A percentile compares a stretch with the other conserved stretches of the same genome.
Evolutionary conservation across 2,329 filamentous ascomycete genomes (phyloP).

Genomic region (Aquanectria penicillioides): DNA sequence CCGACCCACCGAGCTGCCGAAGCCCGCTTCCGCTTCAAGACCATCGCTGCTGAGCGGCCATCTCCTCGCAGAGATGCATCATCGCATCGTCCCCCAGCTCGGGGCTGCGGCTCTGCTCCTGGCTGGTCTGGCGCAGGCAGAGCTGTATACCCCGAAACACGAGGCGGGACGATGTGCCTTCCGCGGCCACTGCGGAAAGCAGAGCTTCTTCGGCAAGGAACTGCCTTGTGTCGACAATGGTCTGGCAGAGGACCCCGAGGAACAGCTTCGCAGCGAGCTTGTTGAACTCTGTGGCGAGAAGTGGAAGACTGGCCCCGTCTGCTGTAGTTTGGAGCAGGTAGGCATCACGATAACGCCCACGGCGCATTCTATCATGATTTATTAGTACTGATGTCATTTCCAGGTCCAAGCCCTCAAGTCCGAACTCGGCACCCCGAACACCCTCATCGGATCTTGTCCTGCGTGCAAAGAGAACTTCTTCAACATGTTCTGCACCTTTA

Average conservation of each 20-base stretch:
- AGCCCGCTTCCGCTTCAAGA: constrained; percentile 26
- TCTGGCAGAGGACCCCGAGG: constrained; percentile 77
- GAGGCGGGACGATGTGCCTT: constrained; percentile 91
- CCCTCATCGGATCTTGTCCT: constrained; percentile 91
- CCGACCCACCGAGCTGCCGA: constrained; percentile 26
- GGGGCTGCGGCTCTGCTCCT: constrained; percentile 46
- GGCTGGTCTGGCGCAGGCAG: constrained; percentile 37
- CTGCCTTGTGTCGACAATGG: constrained; percentile 94
- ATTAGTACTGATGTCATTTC: constrained; percentile 18
- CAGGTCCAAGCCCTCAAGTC: constrained; percentile 82
- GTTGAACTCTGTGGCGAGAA: constrained; percentile 87
- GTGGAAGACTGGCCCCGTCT: constrained; percentile 86
- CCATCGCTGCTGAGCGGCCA: constrained; percentile 29
- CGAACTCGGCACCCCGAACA: constrained; percentile 87
- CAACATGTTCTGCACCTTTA: constrained; percentile 98
- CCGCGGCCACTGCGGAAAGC: constrained; percentile 89
- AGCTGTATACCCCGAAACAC: constrained; percentile 69
- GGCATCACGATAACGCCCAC: constrained; percentile 28
- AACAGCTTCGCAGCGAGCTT: constrained; percentile 78
- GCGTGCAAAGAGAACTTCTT: constrained; percentile 99
- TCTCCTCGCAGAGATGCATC: constrained; percentile 44
- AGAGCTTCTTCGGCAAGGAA: constrained; percentile 88
- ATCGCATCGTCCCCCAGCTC: constrained; percentile 43
- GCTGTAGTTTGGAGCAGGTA: constrained; percentile 84
- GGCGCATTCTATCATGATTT: constrained; percentile 26